Evolutionary conservation across 768 basidiomycete species (phyloP).

Genomic region (Hericium rajendrae): DNA sequence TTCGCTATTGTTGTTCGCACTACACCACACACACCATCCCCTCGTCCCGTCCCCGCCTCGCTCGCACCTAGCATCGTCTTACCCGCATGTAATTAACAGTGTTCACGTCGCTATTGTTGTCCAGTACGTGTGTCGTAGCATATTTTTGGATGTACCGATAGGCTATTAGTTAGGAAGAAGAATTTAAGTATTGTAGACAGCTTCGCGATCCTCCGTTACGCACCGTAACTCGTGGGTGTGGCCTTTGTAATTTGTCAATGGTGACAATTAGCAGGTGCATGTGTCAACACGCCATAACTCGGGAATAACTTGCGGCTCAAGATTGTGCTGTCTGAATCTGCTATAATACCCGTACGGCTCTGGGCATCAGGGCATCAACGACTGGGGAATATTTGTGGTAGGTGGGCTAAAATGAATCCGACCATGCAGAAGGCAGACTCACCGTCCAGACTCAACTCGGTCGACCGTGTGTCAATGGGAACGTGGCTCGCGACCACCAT

Average conservation of each 20-base stretch:
- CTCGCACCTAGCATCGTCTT: not conserved
- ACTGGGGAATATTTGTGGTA: too few relatives aligned
- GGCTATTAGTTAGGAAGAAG: not conserved
- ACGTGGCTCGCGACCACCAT: too few relatives aligned
- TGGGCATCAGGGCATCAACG: too few relatives aligned
- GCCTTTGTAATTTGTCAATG: not conserved
- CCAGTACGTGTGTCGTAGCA: not conserved
- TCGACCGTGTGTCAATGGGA: too few relatives aligned
- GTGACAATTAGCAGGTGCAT: not conserved
- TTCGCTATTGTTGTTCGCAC: not conserved
- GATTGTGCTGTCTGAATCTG: too few relatives aligned
- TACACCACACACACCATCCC: not conserved
- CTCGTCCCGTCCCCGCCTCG: not conserved
- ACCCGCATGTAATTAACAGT: not conserved
- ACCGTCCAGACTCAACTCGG: too few relatives aligned
- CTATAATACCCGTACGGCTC: too few relatives aligned
- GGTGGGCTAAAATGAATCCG: too few relatives aligned
- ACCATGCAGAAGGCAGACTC: too few relatives aligned
- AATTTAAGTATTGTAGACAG: not conserved
- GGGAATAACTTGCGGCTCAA: too few relatives aligned
- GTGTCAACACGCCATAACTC: too few relatives aligned
- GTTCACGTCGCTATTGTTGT: not conserved
- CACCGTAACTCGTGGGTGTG: not conserved
- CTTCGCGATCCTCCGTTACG: not conserved
- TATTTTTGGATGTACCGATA: slow-evolving; percentile 1